Base-by-base conservation (phyloP, 2,329 filamentous ascomycete species). In the Coniella lustricola region DNA sequence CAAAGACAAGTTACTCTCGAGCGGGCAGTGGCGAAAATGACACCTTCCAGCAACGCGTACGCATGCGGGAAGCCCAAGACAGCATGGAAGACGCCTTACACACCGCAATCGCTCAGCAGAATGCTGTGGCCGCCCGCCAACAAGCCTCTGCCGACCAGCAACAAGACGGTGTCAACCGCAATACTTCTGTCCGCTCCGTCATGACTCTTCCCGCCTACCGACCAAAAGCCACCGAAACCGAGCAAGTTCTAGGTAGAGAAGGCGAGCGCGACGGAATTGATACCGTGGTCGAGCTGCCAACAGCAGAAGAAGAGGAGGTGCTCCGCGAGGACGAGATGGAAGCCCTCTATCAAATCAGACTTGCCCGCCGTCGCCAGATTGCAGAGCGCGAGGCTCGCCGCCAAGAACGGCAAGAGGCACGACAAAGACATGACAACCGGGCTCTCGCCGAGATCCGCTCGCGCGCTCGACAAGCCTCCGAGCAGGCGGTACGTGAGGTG, bases 241-340 rank as follows among this genome's bases (percentile, higher is more conserved):
- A 98, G 65, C 83, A 84, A 56, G 82, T 96, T 1, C 74, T 97
- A 41, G 93, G 83, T 7, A 79, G 90, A 4, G 93, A 95, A 65
- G 93, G 93, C 43, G 93, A 98, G 63, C 79, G 93, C 52, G 91
- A 77, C 46, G 93, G 93, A 7, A 89, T 98, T 58, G 93, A 98
- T 59, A 79, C 87, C 3, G 90, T 98, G 0, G 69, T 97, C 12
- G 90, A 96, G 64, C 81, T 87, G 56, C 90, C 90, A 0, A 88
- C 85, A 0, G 76, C 73, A 8, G 87, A 95, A 44, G 85, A 90
- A 46, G 82, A 94, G 55, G 89, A 95, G 63, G 67, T 70, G 2
- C 71, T 89, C 46, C 78, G 93, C 12, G 90, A 97, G 54, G 81
- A 88, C 22, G 88, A 96, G 64, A 97, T 97, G 93, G 87, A 93